Conservation (phyloP, 2,329 filamentous ascomycete genomes). For the Thielaviopsis punctulata region DNA sequence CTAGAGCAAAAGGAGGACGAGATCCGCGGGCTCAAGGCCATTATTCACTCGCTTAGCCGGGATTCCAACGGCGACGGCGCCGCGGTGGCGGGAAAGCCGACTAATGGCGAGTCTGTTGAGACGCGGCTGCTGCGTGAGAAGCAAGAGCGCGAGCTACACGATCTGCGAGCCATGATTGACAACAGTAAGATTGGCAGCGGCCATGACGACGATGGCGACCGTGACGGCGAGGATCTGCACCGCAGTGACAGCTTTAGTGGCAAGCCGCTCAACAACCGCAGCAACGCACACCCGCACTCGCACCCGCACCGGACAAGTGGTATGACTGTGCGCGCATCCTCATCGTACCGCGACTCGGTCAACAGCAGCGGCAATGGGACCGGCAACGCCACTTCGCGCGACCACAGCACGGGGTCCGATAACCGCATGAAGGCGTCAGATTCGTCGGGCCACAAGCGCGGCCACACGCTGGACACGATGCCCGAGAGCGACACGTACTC, state of each 20-base stretch:
- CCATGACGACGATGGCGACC: slow-evolving; percentile 70
- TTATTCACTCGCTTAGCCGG: slow-evolving; percentile 86
- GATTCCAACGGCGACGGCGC: slow-evolving; percentile 29
- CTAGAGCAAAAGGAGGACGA: slow-evolving; percentile 92
- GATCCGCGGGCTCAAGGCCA: slow-evolving; percentile 89
- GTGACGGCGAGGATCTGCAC: slow-evolving; percentile 55
- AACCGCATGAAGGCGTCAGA: slow-evolving; percentile 29
- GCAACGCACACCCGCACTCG: slow-evolving; percentile 15
- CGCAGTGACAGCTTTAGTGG: slow-evolving; percentile 21
- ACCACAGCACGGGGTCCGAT: slow-evolving; percentile 26
- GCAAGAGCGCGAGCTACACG: slow-evolving; percentile 63
- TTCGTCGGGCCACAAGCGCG: slow-evolving; percentile 31
- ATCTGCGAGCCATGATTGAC: slow-evolving; percentile 57
- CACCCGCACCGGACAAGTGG: slow-evolving; percentile 32
- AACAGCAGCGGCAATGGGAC: slow-evolving; percentile 38
- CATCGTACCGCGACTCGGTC: slow-evolving; percentile 47
- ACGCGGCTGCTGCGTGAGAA: slow-evolving; percentile 47
- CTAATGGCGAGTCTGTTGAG: slow-evolving; percentile 32
- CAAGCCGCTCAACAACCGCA: slow-evolving; percentile 13
- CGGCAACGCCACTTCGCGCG: slow-evolving; percentile 23
- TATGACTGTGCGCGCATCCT: slow-evolving; percentile 26
- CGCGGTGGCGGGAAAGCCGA: slow-evolving; percentile 24
- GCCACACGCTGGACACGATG: slow-evolving; percentile 47
- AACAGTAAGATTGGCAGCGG: slow-evolving; percentile 42
- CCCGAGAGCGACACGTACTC: slow-evolving; percentile 53